Base-by-base conservation (phyloP, 202 grass and related monocot species). In the Hordeum pubiflorum region DNA sequence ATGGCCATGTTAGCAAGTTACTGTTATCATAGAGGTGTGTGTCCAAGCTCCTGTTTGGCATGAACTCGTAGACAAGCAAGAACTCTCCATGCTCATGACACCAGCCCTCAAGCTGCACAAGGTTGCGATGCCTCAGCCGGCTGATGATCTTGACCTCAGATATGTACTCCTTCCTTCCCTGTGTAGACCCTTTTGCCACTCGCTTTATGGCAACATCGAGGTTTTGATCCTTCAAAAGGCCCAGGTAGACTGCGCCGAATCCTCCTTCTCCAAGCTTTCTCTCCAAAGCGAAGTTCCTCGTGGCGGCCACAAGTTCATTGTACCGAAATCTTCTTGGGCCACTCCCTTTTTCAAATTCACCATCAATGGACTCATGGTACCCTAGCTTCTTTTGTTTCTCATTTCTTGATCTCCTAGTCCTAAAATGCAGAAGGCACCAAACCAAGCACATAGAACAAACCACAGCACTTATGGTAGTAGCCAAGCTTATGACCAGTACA, bases 121-220 rank as follows among this genome's bases (percentile, higher is more conserved):
- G 87, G 72, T 97, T 94, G 31, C 85, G 86, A 46, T 97, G 94
- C 72, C 91, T 82, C 48, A 92, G 52, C 33, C 75, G 72, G 79
- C 91, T 90, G 50, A 97, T 97, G 72, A 94, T 92, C 76, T 83
- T 94, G 27, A 97, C 89, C 84, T 97, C 91, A 38, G 91, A 86
- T n/a, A 82, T 65, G 65, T 92, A 97, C 83, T 94, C 94, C 77
- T 91, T 94, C 75, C 84, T 91, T 18, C 94, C 89, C 73, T 90
- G 91, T 41, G 81, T 87, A 1, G 91, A 91, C 58, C 91, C 78
- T 74, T 89, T 93, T 41, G 94, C 82, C 50, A 93, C 79, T 86
- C 87, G 86, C 63, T 97, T 97, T 64, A 97, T 87, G 58, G 94
- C 91, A 37, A 97, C 70, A 9, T 91, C 76, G 32, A 89, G 57